Evolutionary conservation across 495 filamentous ascomycete genomes (phyloP).

Genomic region (Podospora australis): DNA sequence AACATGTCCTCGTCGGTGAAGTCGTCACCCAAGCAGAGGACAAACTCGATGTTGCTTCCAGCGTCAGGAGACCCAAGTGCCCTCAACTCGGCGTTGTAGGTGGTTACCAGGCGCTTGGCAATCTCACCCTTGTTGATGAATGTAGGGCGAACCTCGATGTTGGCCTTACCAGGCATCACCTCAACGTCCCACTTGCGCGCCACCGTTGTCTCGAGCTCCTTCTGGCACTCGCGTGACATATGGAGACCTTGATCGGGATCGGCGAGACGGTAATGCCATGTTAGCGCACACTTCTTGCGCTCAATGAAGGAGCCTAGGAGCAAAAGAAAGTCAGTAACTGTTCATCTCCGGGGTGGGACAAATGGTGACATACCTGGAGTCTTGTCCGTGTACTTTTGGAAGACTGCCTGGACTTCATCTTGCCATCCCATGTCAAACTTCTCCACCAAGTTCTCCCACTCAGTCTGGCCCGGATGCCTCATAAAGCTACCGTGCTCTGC

Average conservation of each 20-base stretch:
- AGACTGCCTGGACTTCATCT: constrained; percentile 67
- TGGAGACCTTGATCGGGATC: constrained; percentile 75
- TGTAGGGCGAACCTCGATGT: constrained; percentile 90
- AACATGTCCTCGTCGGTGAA: constrained; percentile 94
- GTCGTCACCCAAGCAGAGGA: constrained; percentile 87
- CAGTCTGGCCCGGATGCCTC: constrained; percentile 59
- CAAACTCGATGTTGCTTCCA: constrained; percentile 64
- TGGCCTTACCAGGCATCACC: constrained; percentile 92
- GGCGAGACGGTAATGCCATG: constrained; percentile 92
- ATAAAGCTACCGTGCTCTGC: constrained; percentile 97
- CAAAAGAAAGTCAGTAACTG: constrained; percentile 19
- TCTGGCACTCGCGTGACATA: constrained; percentile 68
- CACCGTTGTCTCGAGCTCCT: constrained; percentile 67
- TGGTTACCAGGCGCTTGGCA: constrained; percentile 64
- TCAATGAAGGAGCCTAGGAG: constrained; percentile 77
- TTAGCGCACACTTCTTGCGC: constrained; percentile 82
- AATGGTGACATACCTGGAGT: constrained; percentile 56
- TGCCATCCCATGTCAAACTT: constrained; percentile 85
- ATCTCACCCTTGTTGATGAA: constrained; percentile 97
- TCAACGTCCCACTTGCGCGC: constrained; percentile 77
- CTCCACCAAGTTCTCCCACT: constrained; percentile 84
- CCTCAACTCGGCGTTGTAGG: constrained; percentile 46
- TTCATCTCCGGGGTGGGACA: background rate
- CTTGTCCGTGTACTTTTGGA: constrained; percentile 75
- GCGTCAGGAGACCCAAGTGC: constrained; percentile 18